Evolutionary conservation across 2,329 filamentous ascomycete genomes (phyloP).

Genomic region (Pochonia chlamydosporia): DNA sequence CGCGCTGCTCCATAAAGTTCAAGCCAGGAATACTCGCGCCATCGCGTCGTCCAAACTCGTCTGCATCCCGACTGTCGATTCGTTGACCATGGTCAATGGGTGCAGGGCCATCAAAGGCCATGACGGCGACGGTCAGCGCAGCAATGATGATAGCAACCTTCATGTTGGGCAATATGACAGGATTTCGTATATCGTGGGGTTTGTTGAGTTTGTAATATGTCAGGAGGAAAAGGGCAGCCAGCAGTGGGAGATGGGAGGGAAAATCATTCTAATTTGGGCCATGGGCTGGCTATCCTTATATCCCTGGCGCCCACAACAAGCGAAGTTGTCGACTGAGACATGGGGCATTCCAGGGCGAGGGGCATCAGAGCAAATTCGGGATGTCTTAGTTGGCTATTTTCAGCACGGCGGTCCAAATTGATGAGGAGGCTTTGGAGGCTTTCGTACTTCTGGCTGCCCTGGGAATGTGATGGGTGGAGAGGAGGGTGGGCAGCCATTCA

Average conservation of each 20-base stretch:
- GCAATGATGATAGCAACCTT: neutral
- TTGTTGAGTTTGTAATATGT: too few species aligned
- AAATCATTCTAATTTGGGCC: too few species aligned
- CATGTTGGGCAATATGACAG: too few species aligned
- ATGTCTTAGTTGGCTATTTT: neutral
- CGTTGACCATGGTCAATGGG: neutral
- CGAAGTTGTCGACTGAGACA: neutral
- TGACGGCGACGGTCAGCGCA: neutral
- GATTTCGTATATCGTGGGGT: neutral
- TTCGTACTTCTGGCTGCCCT: neutral
- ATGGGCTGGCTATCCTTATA: neutral
- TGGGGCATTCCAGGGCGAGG: neutral
- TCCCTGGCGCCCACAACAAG: neutral
- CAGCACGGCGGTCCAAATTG: neutral
- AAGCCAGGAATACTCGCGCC: neutral
- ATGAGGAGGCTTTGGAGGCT: neutral
- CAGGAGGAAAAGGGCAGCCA: too few species aligned
- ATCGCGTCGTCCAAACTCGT: neutral
- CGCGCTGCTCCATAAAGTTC: too few species aligned
- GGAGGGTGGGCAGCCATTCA: neutral
- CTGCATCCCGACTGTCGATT: neutral
- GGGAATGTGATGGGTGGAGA: neutral
- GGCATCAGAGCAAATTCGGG: neutral
- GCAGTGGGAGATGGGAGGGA: too few species aligned
- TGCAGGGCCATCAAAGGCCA: neutral